Base-by-base conservation (phyloP, 768 basidiomycete genomes). In the Cystobasidium ongulense region DNA sequence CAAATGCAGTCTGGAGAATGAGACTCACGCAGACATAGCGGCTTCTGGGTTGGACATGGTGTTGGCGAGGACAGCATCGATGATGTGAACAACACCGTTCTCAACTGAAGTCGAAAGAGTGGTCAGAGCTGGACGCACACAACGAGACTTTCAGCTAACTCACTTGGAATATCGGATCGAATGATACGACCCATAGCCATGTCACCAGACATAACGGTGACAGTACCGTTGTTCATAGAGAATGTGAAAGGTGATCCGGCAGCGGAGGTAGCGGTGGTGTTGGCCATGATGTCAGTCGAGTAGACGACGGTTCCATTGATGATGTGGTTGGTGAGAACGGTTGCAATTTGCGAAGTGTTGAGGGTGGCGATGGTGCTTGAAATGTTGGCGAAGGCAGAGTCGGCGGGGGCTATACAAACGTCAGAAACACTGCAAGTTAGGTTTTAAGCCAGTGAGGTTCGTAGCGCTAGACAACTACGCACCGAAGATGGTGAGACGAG, bases 261-360 rank as follows among this genome's bases (percentile, higher is more conserved):
- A n/a, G 81, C 81, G 3, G 81, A 81, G 59, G 78, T 79, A 72
- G 79, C 81, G 75, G 79, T 79, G 57, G 65, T 52, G n/a, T 79
- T 52, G 53, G 72, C 63, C 31, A 77, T 62, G 63, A 82, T 74
- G 2, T 67, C 64, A 70, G 77, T 77, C 17, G 81, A 82, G 78
- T 82, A 83, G 63, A 78, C 80, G 25, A 54, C 81, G 13, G 79
- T 76, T 31, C 81, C 81, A 77, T 81, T 81, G 77, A 83, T 78
- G 67, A 81, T 80, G 79, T 82, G 82, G 78, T 82, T 82, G 70
- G 78, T 76, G 38, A 82, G 78, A 53, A 83, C 76, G 23, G 77
- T 75, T 7, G 63, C 29, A 57, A 82, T 77, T 41, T 75, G 54
- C 11, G 80, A 78, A 17, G 73, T 25, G 77, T 80, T 82, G 33